Evolutionary conservation across 306 rosid genomes (phyloP), one percentile per base, ranked within the genome.

Genomic region (Cercis canadensis): DNA sequence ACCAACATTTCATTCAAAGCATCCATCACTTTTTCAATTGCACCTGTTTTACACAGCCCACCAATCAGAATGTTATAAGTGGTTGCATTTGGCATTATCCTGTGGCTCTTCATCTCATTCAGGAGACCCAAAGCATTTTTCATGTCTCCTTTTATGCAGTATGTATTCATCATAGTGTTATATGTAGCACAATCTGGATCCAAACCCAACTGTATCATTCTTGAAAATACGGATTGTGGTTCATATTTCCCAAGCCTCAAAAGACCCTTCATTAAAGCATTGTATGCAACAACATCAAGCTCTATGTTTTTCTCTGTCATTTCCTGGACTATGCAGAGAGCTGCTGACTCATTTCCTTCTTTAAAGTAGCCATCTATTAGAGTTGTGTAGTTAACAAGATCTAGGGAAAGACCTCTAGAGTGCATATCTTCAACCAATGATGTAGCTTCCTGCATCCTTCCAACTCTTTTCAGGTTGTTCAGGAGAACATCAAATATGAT

Each of bases 201-300:
- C 82, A 87, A 78, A 82, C 97, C 97, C 59, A 74, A 57, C 66
- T 94, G 89, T 52, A 61, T 72, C 83, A 89, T 89, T 75, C 87
- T 81, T 59, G 82, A 67, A 72, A 82, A 91, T 51, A 89, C 86
- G 60, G 88, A 86, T 29, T 67, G 78, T 32, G 86, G 84, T 70
- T 91, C 92, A 73, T 80, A 83, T 66, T 89, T 94, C 74, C 92
- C 92, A 46, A 73, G 83, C 79, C 84, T 83, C 80, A 92, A 69
- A 70, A 91, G 79, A 62, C 99, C 92, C 40, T 86, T 94, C 60
- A 86, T 78, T 73, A 84, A 79, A 70, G 84, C 96, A 86, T 94
- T 94, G 78, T 83, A 94, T 56, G 99, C 92, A 72, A 89, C 84
- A 67, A 87, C 80, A 83, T 94, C 97, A 70, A 91, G 79, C 79